Conservation (phyloP, 1,284 basidiomycete species). For the Pisolithus thermaeus region DNA sequence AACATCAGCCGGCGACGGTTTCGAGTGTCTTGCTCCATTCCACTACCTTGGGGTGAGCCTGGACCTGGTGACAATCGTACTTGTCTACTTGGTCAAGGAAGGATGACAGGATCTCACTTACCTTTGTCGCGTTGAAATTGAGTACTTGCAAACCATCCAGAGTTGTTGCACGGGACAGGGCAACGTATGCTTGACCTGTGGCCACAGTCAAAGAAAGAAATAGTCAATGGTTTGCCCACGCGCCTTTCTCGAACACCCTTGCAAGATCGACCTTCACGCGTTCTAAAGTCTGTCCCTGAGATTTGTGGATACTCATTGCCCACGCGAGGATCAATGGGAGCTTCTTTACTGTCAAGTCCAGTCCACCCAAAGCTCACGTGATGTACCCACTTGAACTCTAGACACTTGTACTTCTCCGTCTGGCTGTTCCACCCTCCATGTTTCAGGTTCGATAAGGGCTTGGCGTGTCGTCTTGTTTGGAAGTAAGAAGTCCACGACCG, state of each 20-base stretch:
- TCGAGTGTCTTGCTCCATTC: conserved; percentile 63
- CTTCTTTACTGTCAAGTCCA: conserved; percentile 26
- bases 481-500: conserved; percentile 75
- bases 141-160: conserved; percentile 88
- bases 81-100: not conserved
- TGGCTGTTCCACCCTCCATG: conserved; percentile 82
- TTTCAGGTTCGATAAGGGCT: conserved; percentile 66
- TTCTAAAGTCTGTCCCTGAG: conserved; percentile 86
- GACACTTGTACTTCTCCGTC: conserved; percentile 77
- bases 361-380: not conserved
- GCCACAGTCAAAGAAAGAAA: conserved; percentile 2
- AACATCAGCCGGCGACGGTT: conserved; percentile 16
- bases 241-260: conserved; percentile 86
- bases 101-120: conserved; percentile 18
- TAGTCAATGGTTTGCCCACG: conserved; percentile 9
- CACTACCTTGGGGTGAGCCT: conserved; percentile 65
- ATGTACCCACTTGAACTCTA: conserved; percentile 52
- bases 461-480: conserved; percentile 51
- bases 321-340: conserved; percentile 83
- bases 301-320: conserved; percentile 96
- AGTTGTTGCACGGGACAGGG: conserved; percentile 90
- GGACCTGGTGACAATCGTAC: conserved; percentile 40
- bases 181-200: conserved; percentile 89
- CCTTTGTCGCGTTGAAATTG: conserved; percentile 79
- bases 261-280: conserved; percentile 79